A percentile compares a stretch with the other conserved stretches of the same genome.
phyloP scores from a whole-genome alignment of 163 green algal species.

The Chloroidium sp. region DNA sequence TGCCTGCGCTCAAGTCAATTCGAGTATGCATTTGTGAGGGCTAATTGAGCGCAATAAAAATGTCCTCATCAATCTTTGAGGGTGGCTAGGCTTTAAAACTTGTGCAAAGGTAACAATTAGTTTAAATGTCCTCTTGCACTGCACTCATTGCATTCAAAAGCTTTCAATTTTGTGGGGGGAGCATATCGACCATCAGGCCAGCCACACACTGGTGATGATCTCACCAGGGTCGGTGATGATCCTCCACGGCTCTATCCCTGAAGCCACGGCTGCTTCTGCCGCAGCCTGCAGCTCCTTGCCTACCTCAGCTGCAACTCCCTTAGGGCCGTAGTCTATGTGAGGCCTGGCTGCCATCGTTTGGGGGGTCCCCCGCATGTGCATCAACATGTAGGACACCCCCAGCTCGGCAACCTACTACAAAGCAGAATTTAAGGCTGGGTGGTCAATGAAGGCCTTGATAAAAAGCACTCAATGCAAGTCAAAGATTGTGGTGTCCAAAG shows the following conservation, averaged over 20 bases:
- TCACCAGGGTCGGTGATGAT: constrained; percentile 76
- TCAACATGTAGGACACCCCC: constrained; percentile 80
- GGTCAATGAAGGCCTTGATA: too few species aligned
- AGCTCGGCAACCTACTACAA: constrained; percentile 47
- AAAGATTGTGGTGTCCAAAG: too few species aligned
- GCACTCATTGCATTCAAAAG: too few species aligned
- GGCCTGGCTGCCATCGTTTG: constrained; percentile 59
- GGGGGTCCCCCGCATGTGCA: constrained; percentile 87
- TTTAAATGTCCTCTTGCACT: background rate
- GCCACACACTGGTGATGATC: background rate
- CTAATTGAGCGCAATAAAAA: background rate
- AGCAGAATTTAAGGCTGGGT: too few species aligned
- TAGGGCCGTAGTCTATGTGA: constrained; percentile 48
- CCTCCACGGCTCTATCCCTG: constrained; percentile 67
- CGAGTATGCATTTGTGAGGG: background rate
- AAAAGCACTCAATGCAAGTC: too few species aligned
- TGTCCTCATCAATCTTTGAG: background rate
- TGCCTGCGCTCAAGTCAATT: constrained; percentile 7
- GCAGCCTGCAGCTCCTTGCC: constrained; percentile 40
- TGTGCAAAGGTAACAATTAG: background rate
- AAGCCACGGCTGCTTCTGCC: constrained; percentile 22
- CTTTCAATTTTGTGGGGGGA: too few species aligned
- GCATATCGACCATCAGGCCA: too few species aligned
- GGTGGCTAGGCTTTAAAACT: background rate
- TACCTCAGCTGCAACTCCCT: constrained; percentile 15